These are phyloP conservation scores for Monosporozyma solicola DNA, from an alignment of 805 yeast species.

Conservation along the genomic window DNA sequence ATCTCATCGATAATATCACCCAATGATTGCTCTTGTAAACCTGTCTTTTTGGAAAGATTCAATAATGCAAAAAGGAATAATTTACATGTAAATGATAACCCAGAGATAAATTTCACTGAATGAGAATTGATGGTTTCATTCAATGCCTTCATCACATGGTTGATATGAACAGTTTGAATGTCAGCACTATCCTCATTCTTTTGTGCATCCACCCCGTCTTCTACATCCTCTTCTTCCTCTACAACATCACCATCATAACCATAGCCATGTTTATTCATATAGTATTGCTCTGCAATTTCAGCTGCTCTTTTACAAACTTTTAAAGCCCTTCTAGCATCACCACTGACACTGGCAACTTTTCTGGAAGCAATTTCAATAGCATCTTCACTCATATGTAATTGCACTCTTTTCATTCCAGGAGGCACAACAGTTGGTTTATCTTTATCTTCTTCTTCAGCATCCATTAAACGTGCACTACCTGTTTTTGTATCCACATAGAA, in stretches of 20 bases:
- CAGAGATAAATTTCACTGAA: constrained; percentile 44
- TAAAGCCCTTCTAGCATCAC: constrained; percentile 92
- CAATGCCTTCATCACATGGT: constrained; percentile 71
- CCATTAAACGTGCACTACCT: constrained; percentile 30
- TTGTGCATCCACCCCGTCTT: constrained; percentile 14
- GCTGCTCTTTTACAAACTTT: constrained; percentile 83
- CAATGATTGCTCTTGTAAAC: constrained; percentile 58
- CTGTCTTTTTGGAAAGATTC: constrained; percentile 54
- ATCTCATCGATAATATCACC: constrained; percentile 78
- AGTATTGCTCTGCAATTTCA: constrained; percentile 70
- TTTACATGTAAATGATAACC: constrained; percentile 61
- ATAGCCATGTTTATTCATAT: constrained; percentile 31
- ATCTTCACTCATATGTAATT: constrained; percentile 42
- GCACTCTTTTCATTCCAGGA: constrained; percentile 22
- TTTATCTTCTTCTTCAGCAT: constrained; percentile 8
- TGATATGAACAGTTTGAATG: constrained; percentile 51
- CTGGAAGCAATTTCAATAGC: constrained; percentile 89
- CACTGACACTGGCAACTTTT: constrained; percentile 92
- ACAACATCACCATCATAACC: constrained; percentile 19
- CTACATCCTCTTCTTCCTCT: constrained; percentile 5
- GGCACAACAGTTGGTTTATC: constrained; percentile 8
- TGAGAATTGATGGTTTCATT: constrained; percentile 75
- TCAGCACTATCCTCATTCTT: constrained; percentile 22
- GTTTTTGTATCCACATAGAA: constrained; percentile 31
- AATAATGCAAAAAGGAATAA: constrained; percentile 63